Conservation (phyloP, 202 grass and related monocot species). For the Carex arenaria region DNA sequence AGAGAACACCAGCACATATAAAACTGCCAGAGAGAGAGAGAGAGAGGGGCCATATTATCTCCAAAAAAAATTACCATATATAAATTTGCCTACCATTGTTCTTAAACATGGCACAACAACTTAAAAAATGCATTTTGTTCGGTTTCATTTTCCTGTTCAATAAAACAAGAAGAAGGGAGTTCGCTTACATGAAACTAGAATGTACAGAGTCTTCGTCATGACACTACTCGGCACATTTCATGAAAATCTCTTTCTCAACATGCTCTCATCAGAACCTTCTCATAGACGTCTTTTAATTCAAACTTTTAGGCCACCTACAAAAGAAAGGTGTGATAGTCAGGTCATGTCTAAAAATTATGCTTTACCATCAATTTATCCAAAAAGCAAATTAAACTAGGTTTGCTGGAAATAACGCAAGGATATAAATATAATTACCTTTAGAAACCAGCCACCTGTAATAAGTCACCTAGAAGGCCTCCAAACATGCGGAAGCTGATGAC, state of each 20-base stretch:
- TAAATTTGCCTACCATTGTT: conserved; percentile 7
- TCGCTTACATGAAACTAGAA: conserved; percentile 25
- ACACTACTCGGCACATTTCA: conserved; percentile 3
- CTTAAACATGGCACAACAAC: conserved; percentile 10
- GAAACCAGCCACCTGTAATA: not conserved
- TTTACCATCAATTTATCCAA: not conserved
- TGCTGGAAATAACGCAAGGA: not conserved
- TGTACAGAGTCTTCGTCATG: conserved; percentile 18
- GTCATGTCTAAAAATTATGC: not conserved
- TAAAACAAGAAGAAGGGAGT: conserved; percentile 19
- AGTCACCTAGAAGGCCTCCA: conserved; percentile 21
- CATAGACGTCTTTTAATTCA: not conserved
- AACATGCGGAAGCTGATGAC: conserved; percentile 8
- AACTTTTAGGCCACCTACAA: not conserved
- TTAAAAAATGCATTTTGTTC: conserved; percentile 15
- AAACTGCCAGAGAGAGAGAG: not conserved
- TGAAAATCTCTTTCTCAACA: conserved; percentile 13
- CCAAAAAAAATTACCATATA: conserved; percentile 7
- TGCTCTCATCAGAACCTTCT: conserved; percentile 3
- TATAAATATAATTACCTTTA: not conserved
- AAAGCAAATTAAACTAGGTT: not conserved
- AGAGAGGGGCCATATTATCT: not conserved
- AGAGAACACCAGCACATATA: not conserved
- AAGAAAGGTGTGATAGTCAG: not conserved
- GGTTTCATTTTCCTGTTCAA: conserved; percentile 14